Evolutionary conservation across 2,329 filamentous ascomycete genomes (phyloP).

Genomic region (Alternaria triticina): DNA sequence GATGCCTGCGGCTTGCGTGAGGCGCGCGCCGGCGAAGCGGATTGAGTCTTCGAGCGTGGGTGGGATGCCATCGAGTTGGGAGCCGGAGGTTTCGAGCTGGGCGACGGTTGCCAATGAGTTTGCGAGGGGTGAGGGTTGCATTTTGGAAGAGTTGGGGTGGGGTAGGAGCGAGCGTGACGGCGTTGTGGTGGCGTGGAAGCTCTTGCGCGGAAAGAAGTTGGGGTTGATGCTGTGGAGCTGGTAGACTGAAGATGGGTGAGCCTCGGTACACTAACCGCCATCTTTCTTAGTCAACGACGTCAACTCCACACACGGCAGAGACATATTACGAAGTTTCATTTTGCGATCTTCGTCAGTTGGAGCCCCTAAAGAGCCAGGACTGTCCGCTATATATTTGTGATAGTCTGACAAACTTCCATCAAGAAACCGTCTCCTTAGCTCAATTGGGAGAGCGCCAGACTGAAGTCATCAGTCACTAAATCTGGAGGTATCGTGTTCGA

Average conservation of each 20-base stretch:
- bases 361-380: background rate
- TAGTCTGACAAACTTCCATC: background rate
- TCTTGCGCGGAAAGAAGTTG: conserved; percentile 6
- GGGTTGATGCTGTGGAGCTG: conserved; percentile 9
- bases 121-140: conserved; percentile 55
- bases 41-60: conserved; percentile 73
- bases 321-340: background rate
- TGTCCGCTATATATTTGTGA: too few relatives aligned
- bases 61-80: conserved; percentile 65
- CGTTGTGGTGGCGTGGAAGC: background rate
- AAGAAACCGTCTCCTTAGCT: conserved; percentile 36
- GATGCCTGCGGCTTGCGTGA: conserved; percentile 80
- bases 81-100: conserved; percentile 68
- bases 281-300: conserved; percentile 3
- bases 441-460: conserved; percentile 43
- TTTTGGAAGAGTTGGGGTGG: conserved; percentile 1
- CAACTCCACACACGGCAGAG: background rate
- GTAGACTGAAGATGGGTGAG: background rate
- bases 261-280: conserved; percentile 5
- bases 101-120: conserved; percentile 76
- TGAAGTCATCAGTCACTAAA: conserved; percentile 39
- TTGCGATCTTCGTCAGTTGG: background rate
- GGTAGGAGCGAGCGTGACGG: background rate
- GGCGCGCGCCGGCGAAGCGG: conserved; percentile 72
- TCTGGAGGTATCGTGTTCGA: conserved; percentile 38